These are phyloP conservation scores for Spongispora temasekensis DNA, from an alignment of 1,284 basidiomycete species.

Conservation along the genomic window DNA sequence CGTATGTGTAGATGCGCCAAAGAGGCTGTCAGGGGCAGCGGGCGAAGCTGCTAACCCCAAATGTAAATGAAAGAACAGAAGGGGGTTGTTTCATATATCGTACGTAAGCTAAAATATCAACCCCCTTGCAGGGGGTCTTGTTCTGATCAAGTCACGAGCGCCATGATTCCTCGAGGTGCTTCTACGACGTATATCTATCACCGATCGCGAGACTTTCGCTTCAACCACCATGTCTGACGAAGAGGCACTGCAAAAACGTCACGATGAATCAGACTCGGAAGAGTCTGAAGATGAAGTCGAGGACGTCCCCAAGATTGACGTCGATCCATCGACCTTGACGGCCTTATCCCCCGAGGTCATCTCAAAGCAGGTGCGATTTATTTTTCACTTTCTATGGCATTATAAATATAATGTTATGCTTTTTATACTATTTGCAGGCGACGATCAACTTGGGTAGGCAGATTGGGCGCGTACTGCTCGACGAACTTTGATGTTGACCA, in stretches of 20 bases:
- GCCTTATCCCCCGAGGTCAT: constrained; percentile 96
- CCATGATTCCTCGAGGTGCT: too few relatives aligned
- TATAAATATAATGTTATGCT: too few relatives aligned
- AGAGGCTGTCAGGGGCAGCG: too few relatives aligned
- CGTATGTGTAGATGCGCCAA: too few relatives aligned
- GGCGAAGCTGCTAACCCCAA: too few relatives aligned
- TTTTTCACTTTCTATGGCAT: too few relatives aligned
- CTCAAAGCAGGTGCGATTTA: constrained; percentile 94
- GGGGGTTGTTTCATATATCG: not conserved
- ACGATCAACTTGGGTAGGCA: constrained; percentile 80
- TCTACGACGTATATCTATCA: constrained; percentile 11
- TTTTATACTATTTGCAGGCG: constrained; percentile 48
- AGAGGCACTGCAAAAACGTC: constrained; percentile 60
- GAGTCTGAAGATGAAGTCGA: constrained; percentile 60
- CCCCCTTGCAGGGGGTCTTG: constrained; percentile 5
- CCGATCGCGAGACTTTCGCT: constrained; percentile 14
- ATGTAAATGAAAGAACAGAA: not conserved
- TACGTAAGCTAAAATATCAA: constrained; percentile 12
- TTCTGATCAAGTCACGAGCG: constrained; percentile 20
- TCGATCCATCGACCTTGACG: constrained; percentile 82
- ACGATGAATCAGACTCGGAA: constrained; percentile 70
- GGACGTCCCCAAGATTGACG: constrained; percentile 59
- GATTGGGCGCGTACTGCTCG: not conserved
- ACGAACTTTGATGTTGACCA: not conserved
- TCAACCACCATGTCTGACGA: constrained; percentile 54